phyloP scores from a whole-genome alignment of 73 alveolate species.

The Uronychia setigera region DNA sequence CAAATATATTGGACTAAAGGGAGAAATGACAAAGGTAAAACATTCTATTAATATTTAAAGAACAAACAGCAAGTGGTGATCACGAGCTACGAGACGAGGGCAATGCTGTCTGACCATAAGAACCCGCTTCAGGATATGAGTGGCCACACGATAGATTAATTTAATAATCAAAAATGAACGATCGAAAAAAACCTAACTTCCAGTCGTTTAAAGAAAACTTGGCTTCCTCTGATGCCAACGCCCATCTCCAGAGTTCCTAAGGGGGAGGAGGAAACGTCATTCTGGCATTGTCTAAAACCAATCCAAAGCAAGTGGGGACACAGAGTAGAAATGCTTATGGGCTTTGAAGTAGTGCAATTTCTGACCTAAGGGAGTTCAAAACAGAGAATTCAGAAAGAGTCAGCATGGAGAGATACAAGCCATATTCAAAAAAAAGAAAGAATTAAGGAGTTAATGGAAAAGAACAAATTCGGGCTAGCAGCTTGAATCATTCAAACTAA shows the following conservation, averaged over 20 bases:
- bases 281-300: neutral
- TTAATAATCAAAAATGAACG: too few species aligned
- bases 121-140: slow-evolving; percentile 1
- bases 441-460: neutral
- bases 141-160: too few species aligned
- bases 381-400: neutral
- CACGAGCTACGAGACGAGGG: slow-evolving; percentile 48
- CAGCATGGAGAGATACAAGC: neutral
- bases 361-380: neutral
- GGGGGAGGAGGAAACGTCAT: neutral
- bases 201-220: too few species aligned
- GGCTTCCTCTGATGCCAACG: too few species aligned
- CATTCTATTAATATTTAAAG: neutral
- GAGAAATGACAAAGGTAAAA: slow-evolving; percentile 34
- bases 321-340: neutral
- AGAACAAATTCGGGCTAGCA: neutral
- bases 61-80: slow-evolving; percentile 30
- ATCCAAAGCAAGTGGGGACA: neutral
- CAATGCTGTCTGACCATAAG: slow-evolving; percentile 49
- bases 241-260: neutral
- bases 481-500: neutral
- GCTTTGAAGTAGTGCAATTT: neutral
- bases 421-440: neutral
- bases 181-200: too few species aligned
- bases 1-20: slow-evolving; percentile 79